phyloP scores from a whole-genome alignment of 1,139 yeast species.

The Kodamaea sp. region DNA sequence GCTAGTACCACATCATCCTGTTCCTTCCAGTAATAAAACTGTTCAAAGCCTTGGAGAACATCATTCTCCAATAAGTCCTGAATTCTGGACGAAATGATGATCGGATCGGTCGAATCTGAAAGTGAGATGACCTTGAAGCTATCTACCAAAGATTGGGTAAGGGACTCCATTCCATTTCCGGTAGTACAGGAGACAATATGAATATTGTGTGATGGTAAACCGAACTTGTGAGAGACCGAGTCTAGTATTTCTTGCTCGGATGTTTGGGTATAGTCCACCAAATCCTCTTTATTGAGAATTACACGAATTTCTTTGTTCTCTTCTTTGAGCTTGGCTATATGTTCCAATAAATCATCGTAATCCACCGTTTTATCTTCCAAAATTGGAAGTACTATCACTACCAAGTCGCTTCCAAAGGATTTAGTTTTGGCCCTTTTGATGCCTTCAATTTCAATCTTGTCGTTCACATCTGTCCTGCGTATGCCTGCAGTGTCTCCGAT shows the following conservation, averaged over 20 bases:
- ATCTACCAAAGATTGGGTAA: constrained; percentile 40
- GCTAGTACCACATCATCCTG: constrained; percentile 78
- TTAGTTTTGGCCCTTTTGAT: constrained; percentile 70
- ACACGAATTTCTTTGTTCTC: constrained; percentile 37
- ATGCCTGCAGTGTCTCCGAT: constrained; percentile 95
- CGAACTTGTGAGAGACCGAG: constrained; percentile 22
- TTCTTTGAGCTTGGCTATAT: constrained; percentile 30
- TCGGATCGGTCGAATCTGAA: constrained; percentile 56
- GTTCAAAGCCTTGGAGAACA: constrained; percentile 69
- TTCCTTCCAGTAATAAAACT: constrained; percentile 52
- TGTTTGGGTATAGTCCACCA: constrained; percentile 29
- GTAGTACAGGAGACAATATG: constrained; percentile 63
- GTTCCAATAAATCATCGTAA: constrained; percentile 32
- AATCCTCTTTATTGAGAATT: constrained; percentile 64
- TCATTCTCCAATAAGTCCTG: constrained; percentile 72
- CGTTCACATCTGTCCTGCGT: constrained; percentile 49
- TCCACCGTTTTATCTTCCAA: constrained; percentile 17
- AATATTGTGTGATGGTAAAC: constrained; percentile 31
- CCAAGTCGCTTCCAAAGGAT: constrained; percentile 61
- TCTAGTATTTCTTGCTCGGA: constrained; percentile 15
- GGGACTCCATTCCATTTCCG: constrained; percentile 53
- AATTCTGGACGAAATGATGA: constrained; percentile 72
- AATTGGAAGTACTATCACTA: constrained; percentile 53
- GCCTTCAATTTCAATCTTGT: constrained; percentile 77
- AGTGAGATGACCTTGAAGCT: constrained; percentile 52